A percentile compares a stretch with the other conserved stretches of the same genome.
Evolutionary conservation across 108 stramenopile genomes (phyloP).

Genomic region (Cyclotella choctawhatcheeana): DNA sequence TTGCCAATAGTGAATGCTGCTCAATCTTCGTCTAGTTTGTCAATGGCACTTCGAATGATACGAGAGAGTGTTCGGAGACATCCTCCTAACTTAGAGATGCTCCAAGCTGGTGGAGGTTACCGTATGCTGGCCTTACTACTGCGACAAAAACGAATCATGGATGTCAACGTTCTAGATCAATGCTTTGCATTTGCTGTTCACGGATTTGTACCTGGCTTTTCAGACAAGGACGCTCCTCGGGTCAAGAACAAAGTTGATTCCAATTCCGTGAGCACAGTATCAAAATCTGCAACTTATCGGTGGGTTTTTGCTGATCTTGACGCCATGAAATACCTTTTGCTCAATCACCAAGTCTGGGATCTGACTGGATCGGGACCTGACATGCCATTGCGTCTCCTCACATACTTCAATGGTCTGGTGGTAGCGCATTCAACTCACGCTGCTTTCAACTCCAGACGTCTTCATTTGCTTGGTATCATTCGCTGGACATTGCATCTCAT

Average conservation of each 20-base stretch:
- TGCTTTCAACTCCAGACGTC: slow-evolving; percentile 85
- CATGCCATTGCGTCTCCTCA: slow-evolving; percentile 74
- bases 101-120: slow-evolving; percentile 87
- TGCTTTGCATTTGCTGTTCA: slow-evolving; percentile 88
- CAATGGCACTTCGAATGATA: slow-evolving; percentile 73
- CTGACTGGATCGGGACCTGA: slow-evolving; percentile 71
- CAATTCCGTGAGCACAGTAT: slow-evolving; percentile 19
- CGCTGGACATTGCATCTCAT: slow-evolving; percentile 88
- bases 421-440: slow-evolving; percentile 77
- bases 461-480: slow-evolving; percentile 85
- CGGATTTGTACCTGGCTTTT: slow-evolving; percentile 67
- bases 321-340: slow-evolving; percentile 89
- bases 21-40: slow-evolving; percentile 63
- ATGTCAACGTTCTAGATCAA: slow-evolving; percentile 78
- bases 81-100: slow-evolving; percentile 82
- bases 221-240: slow-evolving; percentile 48
- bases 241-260: slow-evolving; percentile 36
- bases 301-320: slow-evolving; percentile 91
- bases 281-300: slow-evolving; percentile 57
- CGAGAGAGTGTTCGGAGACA: slow-evolving; percentile 73
- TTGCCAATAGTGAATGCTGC: slow-evolving; percentile 81
- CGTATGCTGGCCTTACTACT: slow-evolving; percentile 80
- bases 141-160: slow-evolving; percentile 77
- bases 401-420: slow-evolving; percentile 82
- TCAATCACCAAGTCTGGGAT: slow-evolving; percentile 93